Evolutionary conservation across 2,329 filamentous ascomycete genomes (phyloP).

Genomic region (Neopestalotiopsis sp.): DNA sequence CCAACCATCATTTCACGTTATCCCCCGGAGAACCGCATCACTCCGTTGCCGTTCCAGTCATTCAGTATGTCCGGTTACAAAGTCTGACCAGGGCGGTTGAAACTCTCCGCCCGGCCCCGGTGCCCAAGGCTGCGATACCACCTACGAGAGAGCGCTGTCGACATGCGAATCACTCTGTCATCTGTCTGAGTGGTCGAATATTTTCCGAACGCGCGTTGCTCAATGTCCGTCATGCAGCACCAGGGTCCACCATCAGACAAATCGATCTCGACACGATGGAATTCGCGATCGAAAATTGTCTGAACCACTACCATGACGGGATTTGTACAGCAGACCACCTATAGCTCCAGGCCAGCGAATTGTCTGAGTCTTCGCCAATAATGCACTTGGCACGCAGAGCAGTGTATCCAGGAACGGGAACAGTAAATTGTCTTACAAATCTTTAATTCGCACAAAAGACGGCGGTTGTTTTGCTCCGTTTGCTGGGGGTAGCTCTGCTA

Average conservation of each 20-base stretch:
- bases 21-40: neutral
- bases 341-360: neutral
- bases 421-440: neutral
- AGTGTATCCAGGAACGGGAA: neutral
- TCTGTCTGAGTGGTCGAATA: constrained; percentile 1
- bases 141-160: neutral
- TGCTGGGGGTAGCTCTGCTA: neutral
- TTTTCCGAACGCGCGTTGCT: constrained; percentile 12
- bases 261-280: neutral
- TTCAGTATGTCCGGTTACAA: neutral
- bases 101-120: constrained; percentile 16
- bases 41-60: neutral
- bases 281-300: neutral
- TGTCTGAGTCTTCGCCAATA: neutral
- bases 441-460: neutral
- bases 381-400: neutral
- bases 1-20: neutral
- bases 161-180: neutral
- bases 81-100: constrained; percentile 12
- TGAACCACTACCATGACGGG: neutral
- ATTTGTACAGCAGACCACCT: neutral
- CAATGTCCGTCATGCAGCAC: neutral
- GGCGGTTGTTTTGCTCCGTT: neutral
- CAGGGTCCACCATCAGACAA: neutral
- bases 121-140: neutral